These are phyloP conservation scores for Mycena floridula DNA, from an alignment of 768 basidiomycete species.

Conservation along the genomic window DNA sequence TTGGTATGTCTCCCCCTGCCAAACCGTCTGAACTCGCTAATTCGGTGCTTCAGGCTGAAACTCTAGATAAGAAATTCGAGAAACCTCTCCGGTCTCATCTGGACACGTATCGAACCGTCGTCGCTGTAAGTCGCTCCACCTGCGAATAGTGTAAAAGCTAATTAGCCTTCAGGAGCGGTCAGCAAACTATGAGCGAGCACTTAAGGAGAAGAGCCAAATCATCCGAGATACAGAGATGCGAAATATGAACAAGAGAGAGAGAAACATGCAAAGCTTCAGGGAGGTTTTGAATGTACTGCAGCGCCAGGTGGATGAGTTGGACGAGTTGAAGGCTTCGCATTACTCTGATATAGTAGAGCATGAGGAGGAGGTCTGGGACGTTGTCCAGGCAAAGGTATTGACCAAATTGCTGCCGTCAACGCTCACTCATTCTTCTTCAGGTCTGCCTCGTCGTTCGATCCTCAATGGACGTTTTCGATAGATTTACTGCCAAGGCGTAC, in stretches of 20 bases:
- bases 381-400: constrained; percentile 75
- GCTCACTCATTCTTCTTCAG: constrained; percentile 25
- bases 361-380: constrained; percentile 95
- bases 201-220: constrained; percentile 77
- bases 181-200: constrained; percentile 71
- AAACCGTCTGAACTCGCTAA: constrained; percentile 5
- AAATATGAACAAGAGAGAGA: constrained; percentile 79
- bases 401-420: constrained; percentile 6
- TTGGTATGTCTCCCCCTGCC: constrained; percentile 44
- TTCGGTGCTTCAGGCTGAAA: constrained; percentile 54
- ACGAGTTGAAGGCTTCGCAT: constrained; percentile 77
- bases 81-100: constrained; percentile 82
- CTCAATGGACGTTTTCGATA: constrained; percentile 89
- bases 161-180: constrained; percentile 80
- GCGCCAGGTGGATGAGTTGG: constrained; percentile 86
- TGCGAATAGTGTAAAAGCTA: too few relatives aligned
- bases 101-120: constrained; percentile 69
- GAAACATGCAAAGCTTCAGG: constrained; percentile 89
- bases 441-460: constrained; percentile 81
- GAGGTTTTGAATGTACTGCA: constrained; percentile 78
- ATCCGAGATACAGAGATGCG: constrained; percentile 83
- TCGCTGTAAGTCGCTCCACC: constrained; percentile 48
- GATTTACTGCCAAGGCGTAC: constrained; percentile 80
- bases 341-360: constrained; percentile 88
- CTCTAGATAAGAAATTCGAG: constrained; percentile 84